A percentile compares a stretch with the other conserved stretches of the same genome.
Evolutionary conservation across 768 basidiomycete genomes (phyloP).

Genomic region (Fibroporia radiculosa): DNA sequence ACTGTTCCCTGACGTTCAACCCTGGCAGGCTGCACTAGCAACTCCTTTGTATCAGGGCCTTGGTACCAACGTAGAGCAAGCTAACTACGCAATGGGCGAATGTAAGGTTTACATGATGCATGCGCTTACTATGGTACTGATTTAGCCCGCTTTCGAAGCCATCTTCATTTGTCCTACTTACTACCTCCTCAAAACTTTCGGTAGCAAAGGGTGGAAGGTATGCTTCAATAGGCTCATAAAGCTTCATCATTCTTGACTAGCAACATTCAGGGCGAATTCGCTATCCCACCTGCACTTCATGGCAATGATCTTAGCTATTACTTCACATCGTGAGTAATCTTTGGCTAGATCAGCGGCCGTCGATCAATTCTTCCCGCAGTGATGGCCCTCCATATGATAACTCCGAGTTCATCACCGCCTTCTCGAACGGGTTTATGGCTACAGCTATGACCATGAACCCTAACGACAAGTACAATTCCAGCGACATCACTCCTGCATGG

Average conservation of each 20-base stretch:
- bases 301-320: constrained; percentile 4
- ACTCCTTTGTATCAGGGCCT: constrained; percentile 14
- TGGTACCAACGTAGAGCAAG: constrained; percentile 9
- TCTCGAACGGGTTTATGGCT: constrained; percentile 21
- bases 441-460: constrained; percentile 14
- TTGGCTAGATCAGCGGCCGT: background rate
- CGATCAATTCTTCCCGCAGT: background rate
- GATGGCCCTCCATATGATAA: constrained; percentile 21
- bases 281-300: constrained; percentile 22
- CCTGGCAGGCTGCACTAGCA: constrained; percentile 7
- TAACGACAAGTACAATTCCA: constrained; percentile 15
- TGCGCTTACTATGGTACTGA: background rate
- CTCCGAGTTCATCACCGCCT: constrained; percentile 21
- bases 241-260: background rate
- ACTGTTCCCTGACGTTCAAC: constrained; percentile 28
- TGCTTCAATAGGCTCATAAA: background rate
- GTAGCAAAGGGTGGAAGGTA: constrained; percentile 22
- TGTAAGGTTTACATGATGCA: constrained; percentile 12
- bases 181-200: constrained; percentile 24
- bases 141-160: constrained; percentile 22
- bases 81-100: constrained; percentile 17
- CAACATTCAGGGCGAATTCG: constrained; percentile 22
- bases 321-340: background rate
- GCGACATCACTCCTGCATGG: constrained; percentile 3
- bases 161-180: constrained; percentile 31